Conservation (phyloP, 1,139 yeast genomes). For the Kurtzmaniella quercitrusa region DNA sequence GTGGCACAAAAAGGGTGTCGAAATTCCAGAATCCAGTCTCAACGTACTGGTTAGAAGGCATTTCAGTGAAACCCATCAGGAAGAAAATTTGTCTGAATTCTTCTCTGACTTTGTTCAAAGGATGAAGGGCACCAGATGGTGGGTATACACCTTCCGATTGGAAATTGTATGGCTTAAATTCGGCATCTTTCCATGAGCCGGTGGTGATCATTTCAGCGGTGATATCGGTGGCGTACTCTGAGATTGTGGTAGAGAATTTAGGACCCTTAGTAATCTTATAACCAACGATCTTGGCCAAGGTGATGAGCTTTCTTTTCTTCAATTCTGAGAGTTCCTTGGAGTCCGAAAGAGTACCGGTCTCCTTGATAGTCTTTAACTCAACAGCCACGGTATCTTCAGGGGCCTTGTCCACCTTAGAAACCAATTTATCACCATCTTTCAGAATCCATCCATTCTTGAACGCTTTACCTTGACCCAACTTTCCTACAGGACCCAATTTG, state of each 20-base stretch:
- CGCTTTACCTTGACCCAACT: conserved; percentile 96
- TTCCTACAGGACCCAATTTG: conserved; percentile 77
- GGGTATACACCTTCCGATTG: conserved; percentile 91
- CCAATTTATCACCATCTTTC: conserved; percentile 78
- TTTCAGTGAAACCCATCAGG: conserved; percentile 96
- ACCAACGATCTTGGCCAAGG: conserved; percentile 69
- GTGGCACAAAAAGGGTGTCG: conserved; percentile 94
- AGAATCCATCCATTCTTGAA: conserved; percentile 96
- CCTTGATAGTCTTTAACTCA: conserved; percentile 56
- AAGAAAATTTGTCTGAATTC: conserved; percentile 97
- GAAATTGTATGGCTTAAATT: conserved; percentile 94
- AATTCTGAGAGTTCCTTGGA: conserved; percentile 75
- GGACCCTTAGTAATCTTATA: conserved; percentile 76
- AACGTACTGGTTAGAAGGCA: conserved; percentile 98
- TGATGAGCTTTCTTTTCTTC: conserved; percentile 87
- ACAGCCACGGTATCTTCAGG: conserved; percentile 69
- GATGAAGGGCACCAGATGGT: conserved; percentile 90
- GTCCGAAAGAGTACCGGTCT: conserved; percentile 55
- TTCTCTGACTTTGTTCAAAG: conserved; percentile 91
- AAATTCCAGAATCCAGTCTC: conserved; percentile 99
- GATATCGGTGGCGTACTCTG: conserved; percentile 84
- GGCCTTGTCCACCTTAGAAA: conserved; percentile 47
- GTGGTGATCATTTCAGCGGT: conserved; percentile 85
- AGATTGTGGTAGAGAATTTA: conserved; percentile 77
- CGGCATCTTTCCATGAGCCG: conserved; percentile 78